Percentiles rank a stretch among this genome's conserved stretches.
Conservation (phyloP, 257 asterid genomes). For the Solanum sejunctum region DNA sequence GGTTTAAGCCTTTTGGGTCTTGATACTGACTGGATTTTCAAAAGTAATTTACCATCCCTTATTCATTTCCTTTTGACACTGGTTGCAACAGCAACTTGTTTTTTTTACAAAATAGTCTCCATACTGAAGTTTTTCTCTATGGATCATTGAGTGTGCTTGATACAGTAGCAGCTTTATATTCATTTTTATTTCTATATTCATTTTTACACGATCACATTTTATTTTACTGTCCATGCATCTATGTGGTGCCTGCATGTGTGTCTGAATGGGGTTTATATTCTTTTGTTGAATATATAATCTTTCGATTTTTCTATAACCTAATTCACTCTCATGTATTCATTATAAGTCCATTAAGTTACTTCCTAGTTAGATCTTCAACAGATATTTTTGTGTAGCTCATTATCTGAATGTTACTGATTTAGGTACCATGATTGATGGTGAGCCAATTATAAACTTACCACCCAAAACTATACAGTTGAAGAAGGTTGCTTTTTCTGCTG, state of each 20-base stretch:
- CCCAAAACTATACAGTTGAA: constrained; percentile 56
- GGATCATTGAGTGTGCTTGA: not conserved
- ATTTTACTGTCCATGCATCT: not conserved
- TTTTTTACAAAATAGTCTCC: not conserved
- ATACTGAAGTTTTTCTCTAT: not conserved
- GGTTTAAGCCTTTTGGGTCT: not conserved
- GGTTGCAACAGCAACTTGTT: not conserved
- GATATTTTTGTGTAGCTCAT: constrained; percentile 10
- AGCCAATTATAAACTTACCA: constrained; percentile 76
- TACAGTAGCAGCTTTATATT: not conserved
- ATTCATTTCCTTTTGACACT: not conserved
- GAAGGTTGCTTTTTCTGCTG: constrained; percentile 66
- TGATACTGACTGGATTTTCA: not conserved
- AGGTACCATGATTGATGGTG: constrained; percentile 64
- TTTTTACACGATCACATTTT: not conserved
- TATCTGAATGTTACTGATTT: constrained; percentile 6
- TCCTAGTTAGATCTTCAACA: constrained; percentile 1
- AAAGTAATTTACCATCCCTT: not conserved
- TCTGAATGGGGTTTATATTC: not conserved
- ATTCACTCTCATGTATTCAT: not conserved
- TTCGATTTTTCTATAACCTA: not conserved
- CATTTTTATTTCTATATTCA: not conserved
- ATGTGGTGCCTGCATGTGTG: not conserved
- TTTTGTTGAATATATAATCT: not conserved
- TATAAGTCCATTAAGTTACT: not conserved